These are phyloP conservation scores for Dothidotthia symphoricarpi DNA, from an alignment of 2,329 filamentous ascomycete species.

Conservation along the genomic window DNA sequence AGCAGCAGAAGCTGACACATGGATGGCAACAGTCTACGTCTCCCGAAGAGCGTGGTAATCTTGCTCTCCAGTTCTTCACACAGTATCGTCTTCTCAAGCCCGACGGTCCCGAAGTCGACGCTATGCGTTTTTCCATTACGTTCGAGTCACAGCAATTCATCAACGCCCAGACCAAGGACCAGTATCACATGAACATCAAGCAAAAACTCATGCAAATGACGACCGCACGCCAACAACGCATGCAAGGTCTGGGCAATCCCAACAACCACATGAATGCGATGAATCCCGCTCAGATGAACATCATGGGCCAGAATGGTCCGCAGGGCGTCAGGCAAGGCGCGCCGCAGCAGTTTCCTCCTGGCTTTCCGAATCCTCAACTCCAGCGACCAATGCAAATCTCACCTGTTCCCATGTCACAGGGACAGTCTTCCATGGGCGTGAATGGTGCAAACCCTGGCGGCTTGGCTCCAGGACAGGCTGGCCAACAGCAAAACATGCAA, in stretches of 20 bases:
- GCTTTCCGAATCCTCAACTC: conserved; percentile 50
- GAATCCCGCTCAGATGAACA: conserved; percentile 36
- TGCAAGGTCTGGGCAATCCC: conserved; percentile 26
- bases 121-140: conserved; percentile 27
- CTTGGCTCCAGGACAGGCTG: conserved; percentile 30
- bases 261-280: conserved; percentile 33
- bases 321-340: conserved; percentile 41
- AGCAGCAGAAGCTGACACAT: conserved; percentile 27
- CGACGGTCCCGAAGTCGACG: conserved; percentile 28
- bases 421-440: conserved; percentile 34
- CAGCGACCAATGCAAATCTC: conserved; percentile 53
- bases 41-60: conserved; percentile 34
- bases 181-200: conserved; percentile 32
- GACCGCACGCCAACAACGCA: conserved; percentile 28
- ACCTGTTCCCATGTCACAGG: conserved; percentile 45
- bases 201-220: conserved; percentile 32
- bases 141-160: conserved; percentile 33
- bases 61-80: conserved; percentile 36
- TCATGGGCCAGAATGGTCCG: conserved; percentile 38
- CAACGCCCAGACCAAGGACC: conserved; percentile 29
- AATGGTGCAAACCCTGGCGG: conserved; percentile 24
- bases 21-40: conserved; percentile 36
- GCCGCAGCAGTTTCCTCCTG: conserved; percentile 43
- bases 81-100: conserved; percentile 35
- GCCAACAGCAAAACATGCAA: conserved; percentile 35